Conservation (phyloP, 176 grass and related monocot genomes). For the Elaeis guineensis region DNA sequence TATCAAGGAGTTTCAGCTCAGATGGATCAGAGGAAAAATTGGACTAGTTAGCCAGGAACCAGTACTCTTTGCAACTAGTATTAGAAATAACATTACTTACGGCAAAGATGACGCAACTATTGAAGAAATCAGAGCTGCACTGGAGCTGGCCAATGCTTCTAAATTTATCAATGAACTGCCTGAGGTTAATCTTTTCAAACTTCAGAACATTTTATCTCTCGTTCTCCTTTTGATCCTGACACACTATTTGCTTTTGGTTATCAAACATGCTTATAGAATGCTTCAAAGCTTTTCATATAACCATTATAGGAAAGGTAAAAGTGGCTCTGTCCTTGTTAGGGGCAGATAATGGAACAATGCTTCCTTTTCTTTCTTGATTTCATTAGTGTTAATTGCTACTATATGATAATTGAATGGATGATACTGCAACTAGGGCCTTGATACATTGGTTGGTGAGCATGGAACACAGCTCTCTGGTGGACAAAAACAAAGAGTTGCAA, state of each 20-base stretch:
- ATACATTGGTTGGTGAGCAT: constrained; percentile 82
- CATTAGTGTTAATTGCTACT: neutral
- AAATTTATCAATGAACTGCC: constrained; percentile 89
- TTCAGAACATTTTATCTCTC: neutral
- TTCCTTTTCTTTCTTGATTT: constrained; percentile 8
- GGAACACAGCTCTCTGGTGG: constrained; percentile 80
- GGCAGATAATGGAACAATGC: too few relatives aligned
- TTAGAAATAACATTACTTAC: constrained; percentile 78
- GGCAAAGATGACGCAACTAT: constrained; percentile 72
- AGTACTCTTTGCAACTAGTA: constrained; percentile 71
- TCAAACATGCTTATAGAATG: neutral
- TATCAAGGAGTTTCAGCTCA: constrained; percentile 57
- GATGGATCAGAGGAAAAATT: constrained; percentile 69
- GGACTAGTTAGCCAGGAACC: constrained; percentile 93
- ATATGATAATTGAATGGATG: neutral
- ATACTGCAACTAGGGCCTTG: constrained; percentile 41
- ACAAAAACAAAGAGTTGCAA: constrained; percentile 83
- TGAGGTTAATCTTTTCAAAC: constrained; percentile 32
- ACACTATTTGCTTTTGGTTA: constrained; percentile 1
- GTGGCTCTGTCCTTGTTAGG: too few relatives aligned
- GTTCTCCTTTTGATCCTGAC: neutral
- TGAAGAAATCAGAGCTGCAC: constrained; percentile 68
- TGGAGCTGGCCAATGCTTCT: constrained; percentile 71
- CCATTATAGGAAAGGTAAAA: too few relatives aligned
- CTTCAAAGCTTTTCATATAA: too few relatives aligned